These are phyloP conservation scores for Bjerkandera adusta DNA, from an alignment of 1,284 basidiomycete species.

Conservation along the genomic window DNA sequence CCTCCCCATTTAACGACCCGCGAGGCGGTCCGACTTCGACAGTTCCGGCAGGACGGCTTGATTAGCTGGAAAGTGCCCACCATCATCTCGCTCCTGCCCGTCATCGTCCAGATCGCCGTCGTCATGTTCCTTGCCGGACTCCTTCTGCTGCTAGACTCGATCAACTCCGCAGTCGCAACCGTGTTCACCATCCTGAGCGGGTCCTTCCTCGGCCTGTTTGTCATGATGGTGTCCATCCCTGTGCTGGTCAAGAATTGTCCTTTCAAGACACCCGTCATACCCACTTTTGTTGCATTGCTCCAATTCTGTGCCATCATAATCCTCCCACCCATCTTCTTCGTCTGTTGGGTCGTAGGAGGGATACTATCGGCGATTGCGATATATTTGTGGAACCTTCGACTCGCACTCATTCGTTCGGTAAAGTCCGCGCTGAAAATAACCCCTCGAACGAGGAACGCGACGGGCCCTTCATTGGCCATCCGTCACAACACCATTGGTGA, in stretches of 20 bases:
- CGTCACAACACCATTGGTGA: too few relatives aligned
- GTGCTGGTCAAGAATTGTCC: slow-evolving; percentile 3
- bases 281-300: neutral
- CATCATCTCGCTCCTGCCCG: slow-evolving; percentile 20
- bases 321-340: too few relatives aligned
- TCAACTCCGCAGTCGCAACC: slow-evolving; percentile 17
- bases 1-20: slow-evolving; percentile 3
- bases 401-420: too few relatives aligned
- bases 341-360: too few relatives aligned
- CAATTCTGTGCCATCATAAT: neutral
- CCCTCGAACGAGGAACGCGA: too few relatives aligned
- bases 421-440: too few relatives aligned
- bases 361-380: too few relatives aligned
- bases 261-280: slow-evolving; percentile 7
- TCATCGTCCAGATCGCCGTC: slow-evolving; percentile 23
- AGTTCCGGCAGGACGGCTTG: slow-evolving; percentile 21
- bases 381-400: too few relatives aligned
- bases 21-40: slow-evolving; percentile 15
- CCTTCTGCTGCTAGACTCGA: slow-evolving; percentile 18
- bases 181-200: slow-evolving; percentile 14
- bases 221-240: neutral
- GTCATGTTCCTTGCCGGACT: slow-evolving; percentile 23
- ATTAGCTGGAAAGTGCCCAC: slow-evolving; percentile 19
- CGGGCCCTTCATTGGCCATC: too few relatives aligned
- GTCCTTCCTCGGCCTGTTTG: neutral